A percentile compares a stretch with the other conserved stretches of the same genome.
Conservation (phyloP, 2,329 filamentous ascomycete genomes). For the Pseudogymnoascus sp. region DNA sequence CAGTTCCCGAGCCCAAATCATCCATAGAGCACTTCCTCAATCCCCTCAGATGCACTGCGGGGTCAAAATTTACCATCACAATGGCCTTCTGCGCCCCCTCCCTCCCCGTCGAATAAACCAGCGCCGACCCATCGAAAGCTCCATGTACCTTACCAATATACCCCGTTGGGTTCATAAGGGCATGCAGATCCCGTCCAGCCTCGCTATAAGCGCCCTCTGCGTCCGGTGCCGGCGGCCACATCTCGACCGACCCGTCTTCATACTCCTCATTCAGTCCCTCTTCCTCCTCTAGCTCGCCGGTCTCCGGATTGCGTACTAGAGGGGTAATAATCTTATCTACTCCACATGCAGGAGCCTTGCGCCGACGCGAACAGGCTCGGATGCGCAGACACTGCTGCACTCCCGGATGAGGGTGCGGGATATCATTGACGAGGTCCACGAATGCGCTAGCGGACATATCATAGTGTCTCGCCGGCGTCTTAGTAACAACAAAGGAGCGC, state of each 20-base stretch:
- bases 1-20: not conserved
- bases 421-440: conserved; percentile 50
- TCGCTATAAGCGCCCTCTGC: conserved; percentile 17
- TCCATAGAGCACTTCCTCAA: conserved; percentile 19
- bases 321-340: not conserved
- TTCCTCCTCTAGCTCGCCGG: conserved; percentile 13
- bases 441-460: conserved; percentile 44
- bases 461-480: conserved; percentile 48
- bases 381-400: conserved; percentile 36
- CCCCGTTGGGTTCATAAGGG: conserved; percentile 32
- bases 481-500: conserved; percentile 40
- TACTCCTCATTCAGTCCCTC: conserved; percentile 22
- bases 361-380: conserved; percentile 37
- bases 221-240: conserved; percentile 30
- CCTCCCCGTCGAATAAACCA: conserved; percentile 36
- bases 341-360: conserved; percentile 25
- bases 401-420: conserved; percentile 29
- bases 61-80: conserved; percentile 37
- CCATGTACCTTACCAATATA: conserved; percentile 32
- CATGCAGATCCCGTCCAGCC: conserved; percentile 29
- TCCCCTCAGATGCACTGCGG: conserved; percentile 28
- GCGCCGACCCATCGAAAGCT: conserved; percentile 37
- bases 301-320: not conserved
- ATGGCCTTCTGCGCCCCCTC: conserved; percentile 24
- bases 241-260: conserved; percentile 16